Percentiles rank a stretch among this genome's conserved stretches.
These are phyloP conservation scores for Blakeslea trispora DNA, from an alignment of 371 early-diverging fungal species.

Conservation along the genomic window DNA sequence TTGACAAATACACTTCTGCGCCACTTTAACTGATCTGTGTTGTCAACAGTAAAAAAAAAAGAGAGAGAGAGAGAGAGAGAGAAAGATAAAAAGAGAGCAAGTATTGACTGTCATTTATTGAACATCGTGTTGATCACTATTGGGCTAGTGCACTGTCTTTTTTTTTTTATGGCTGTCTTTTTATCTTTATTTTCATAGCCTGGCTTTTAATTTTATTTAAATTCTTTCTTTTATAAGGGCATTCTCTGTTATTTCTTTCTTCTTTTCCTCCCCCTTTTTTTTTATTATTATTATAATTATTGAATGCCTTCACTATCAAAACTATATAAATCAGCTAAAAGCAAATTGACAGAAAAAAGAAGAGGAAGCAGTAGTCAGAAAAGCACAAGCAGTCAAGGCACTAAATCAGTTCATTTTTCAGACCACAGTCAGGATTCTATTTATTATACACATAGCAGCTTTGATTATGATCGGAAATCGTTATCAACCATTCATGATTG, in stretches of 20 bases:
- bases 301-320: conserved; percentile 21
- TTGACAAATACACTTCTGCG: too few relatives aligned
- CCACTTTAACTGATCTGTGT: too few relatives aligned
- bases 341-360: conserved; percentile 8
- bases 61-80: too few relatives aligned
- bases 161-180: too few relatives aligned
- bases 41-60: too few relatives aligned
- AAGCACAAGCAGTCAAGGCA: conserved; percentile 1
- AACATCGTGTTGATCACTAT: too few relatives aligned
- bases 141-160: too few relatives aligned
- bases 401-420: conserved; percentile 27
- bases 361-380: conserved; percentile 1
- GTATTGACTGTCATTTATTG: too few relatives aligned
- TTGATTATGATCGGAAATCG: conserved; percentile 29
- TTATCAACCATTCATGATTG: conserved; percentile 1
- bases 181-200: too few relatives aligned
- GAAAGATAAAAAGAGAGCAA: too few relatives aligned
- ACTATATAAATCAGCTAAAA: conserved; percentile 20
- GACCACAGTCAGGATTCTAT: conserved; percentile 9
- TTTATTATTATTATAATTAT: not conserved
- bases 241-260: not conserved
- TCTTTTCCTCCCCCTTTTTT: not conserved
- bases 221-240: not conserved
- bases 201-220: not conserved
- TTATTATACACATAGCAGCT: conserved; percentile 27